Percentiles rank a stretch among this genome's conserved stretches.
phyloP scores from a whole-genome alignment of 2,329 filamentous ascomycete genomes.

The Colletotrichum truncatum region DNA sequence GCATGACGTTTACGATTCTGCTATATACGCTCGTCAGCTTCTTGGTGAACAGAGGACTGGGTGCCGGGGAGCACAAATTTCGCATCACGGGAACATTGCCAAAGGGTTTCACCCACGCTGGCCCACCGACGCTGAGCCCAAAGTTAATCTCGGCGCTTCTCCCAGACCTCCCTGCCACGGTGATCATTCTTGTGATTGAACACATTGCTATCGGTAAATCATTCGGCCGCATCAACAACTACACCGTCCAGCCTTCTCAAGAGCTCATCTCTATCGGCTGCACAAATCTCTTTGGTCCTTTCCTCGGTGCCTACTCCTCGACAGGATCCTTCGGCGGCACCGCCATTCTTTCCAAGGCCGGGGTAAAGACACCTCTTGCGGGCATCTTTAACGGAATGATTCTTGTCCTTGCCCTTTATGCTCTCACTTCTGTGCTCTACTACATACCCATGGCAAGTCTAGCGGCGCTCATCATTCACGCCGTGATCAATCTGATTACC shows the following conservation, averaged over 20 bases:
- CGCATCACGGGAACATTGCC: slow-evolving; percentile 62
- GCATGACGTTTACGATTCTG: slow-evolving; percentile 79
- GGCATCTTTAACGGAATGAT: slow-evolving; percentile 81
- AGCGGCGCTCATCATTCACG: slow-evolving; percentile 85
- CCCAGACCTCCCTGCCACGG: slow-evolving; percentile 73
- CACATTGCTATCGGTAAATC: slow-evolving; percentile 88
- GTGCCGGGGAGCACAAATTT: slow-evolving; percentile 60
- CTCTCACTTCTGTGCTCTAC: slow-evolving; percentile 79
- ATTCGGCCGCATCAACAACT: slow-evolving; percentile 82
- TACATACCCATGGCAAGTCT: slow-evolving; percentile 80
- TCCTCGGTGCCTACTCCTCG: slow-evolving; percentile 66
- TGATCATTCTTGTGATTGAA: slow-evolving; percentile 83
- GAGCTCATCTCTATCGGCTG: slow-evolving; percentile 82
- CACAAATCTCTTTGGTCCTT: slow-evolving; percentile 78
- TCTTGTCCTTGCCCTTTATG: slow-evolving; percentile 81
- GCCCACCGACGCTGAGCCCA: slow-evolving; percentile 63
- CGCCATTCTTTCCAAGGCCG: slow-evolving; percentile 85
- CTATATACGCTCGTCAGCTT: slow-evolving; percentile 80
- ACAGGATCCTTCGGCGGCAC: slow-evolving; percentile 68
- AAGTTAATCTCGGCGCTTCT: slow-evolving; percentile 66
- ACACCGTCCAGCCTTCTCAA: slow-evolving; percentile 80
- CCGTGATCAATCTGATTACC: slow-evolving; percentile 79
- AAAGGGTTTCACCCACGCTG: slow-evolving; percentile 70
- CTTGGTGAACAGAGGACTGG: slow-evolving; percentile 66
- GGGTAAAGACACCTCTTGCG: slow-evolving; percentile 80